Conservation (phyloP, 176 grass and related monocot genomes). For the Carex littledalei region DNA sequence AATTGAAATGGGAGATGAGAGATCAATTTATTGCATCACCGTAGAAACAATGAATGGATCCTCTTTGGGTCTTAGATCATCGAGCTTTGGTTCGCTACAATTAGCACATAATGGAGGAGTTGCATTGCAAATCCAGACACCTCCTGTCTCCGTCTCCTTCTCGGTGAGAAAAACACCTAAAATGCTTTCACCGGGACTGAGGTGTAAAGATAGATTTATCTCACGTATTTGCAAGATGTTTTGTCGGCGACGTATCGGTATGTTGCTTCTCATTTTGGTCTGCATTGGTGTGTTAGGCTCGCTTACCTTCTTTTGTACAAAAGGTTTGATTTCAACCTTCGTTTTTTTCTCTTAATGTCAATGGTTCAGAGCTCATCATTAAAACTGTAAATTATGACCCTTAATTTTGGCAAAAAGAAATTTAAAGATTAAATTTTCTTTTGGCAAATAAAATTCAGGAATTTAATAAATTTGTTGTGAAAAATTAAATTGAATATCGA, state of each 20-base stretch:
- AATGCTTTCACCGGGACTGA: slow-evolving; percentile 7
- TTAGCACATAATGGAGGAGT: background rate
- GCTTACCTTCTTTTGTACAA: slow-evolving; percentile 17
- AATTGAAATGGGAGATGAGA: slow-evolving; percentile 35
- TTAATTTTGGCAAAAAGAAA: background rate
- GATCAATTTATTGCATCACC: background rate
- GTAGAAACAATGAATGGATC: slow-evolving; percentile 42
- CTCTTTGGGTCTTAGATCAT: slow-evolving; percentile 22
- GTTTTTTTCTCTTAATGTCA: background rate
- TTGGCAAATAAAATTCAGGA: background rate
- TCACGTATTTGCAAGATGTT: slow-evolving; percentile 16
- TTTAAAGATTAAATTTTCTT: no score
- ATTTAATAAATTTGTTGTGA: background rate
- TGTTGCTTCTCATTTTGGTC: slow-evolving; percentile 9
- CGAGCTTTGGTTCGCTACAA: slow-evolving; percentile 28
- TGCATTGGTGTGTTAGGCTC: slow-evolving; percentile 9
- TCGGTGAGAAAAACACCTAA: slow-evolving; percentile 19
- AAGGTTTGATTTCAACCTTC: slow-evolving; percentile 9
- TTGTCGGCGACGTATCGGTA: slow-evolving; percentile 8
- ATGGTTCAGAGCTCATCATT: background rate
- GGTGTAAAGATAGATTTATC: background rate
- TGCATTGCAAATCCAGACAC: slow-evolving; percentile 25
- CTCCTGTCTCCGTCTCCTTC: background rate
- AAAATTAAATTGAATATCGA: background rate
- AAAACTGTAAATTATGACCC: background rate